Evolutionary conservation across 805 yeast genomes (phyloP).

Genomic region (Brettanomyces anomalus): DNA sequence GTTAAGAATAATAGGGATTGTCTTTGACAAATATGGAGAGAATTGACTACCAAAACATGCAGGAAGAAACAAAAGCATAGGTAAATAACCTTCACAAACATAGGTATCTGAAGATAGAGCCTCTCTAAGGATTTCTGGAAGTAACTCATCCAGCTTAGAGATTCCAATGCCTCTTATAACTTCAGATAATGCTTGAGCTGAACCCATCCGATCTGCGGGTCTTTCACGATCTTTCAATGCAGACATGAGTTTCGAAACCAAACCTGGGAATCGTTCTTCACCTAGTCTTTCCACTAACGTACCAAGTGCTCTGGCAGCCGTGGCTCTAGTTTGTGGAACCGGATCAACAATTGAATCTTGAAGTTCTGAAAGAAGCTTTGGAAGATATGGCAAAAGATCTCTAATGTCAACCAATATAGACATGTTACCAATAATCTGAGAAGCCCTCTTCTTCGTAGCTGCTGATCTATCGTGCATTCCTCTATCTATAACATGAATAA

Average conservation of each 20-base stretch:
- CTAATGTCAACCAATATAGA: constrained; percentile 85
- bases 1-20: constrained; percentile 84
- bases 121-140: constrained; percentile 70
- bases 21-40: constrained; percentile 75
- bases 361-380: constrained; percentile 67
- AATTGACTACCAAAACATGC: constrained; percentile 90
- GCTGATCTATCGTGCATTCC: constrained; percentile 97
- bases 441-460: constrained; percentile 80
- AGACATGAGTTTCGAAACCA: constrained; percentile 70
- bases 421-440: constrained; percentile 98
- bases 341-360: constrained; percentile 98
- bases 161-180: constrained; percentile 89
- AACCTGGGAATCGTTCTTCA: constrained; percentile 88
- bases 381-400: constrained; percentile 79
- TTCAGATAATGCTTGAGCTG: constrained; percentile 95
- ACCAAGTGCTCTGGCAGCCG: constrained; percentile 96
- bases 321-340: constrained; percentile 92
- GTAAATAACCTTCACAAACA: constrained; percentile 89
- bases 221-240: constrained; percentile 70
- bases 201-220: constrained; percentile 89
- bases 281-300: constrained; percentile 94
- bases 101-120: constrained; percentile 59
- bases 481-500: constrained; percentile 88
- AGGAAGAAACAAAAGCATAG: constrained; percentile 80
- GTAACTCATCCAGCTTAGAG: constrained; percentile 74